Conservation (phyloP, 495 filamentous ascomycete genomes). For the Hypoxylon trugodes region DNA sequence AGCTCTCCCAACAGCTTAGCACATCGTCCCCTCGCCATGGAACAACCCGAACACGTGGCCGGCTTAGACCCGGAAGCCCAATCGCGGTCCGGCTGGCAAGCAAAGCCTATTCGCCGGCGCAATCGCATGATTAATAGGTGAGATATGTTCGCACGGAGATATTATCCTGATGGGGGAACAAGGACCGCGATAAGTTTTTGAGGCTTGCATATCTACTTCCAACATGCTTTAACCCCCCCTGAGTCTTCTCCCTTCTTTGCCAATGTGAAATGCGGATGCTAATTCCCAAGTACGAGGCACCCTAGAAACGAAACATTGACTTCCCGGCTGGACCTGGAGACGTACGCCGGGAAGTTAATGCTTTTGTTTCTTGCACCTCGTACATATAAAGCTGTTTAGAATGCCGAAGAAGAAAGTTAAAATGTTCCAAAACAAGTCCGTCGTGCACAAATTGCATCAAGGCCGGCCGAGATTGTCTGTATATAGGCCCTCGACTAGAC, state of each 20-base stretch:
- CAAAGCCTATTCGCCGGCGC: constrained; percentile 64
- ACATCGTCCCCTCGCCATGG: constrained; percentile 22
- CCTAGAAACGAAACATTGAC: constrained; percentile 28
- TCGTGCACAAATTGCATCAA: constrained; percentile 73
- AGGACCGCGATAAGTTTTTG: background rate
- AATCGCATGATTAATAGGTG: constrained; percentile 70
- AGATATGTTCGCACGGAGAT: constrained; percentile 23
- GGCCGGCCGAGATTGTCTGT: constrained; percentile 69
- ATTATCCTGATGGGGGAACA: background rate
- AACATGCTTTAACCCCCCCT: background rate
- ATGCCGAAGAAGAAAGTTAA: constrained; percentile 80
- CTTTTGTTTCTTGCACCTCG: constrained; percentile 64
- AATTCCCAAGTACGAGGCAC: constrained; percentile 23
- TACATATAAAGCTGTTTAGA: constrained; percentile 49
- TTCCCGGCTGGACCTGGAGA: constrained; percentile 1
- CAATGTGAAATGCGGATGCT: constrained; percentile 12
- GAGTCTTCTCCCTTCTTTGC: constrained; percentile 2
- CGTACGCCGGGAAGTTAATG: constrained; percentile 56
- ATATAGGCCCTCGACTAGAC: constrained; percentile 67
- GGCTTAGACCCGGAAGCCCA: constrained; percentile 36
- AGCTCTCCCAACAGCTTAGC: background rate
- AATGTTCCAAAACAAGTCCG: constrained; percentile 78
- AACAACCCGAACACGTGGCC: constrained; percentile 37
- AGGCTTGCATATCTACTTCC: background rate
- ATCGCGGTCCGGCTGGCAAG: constrained; percentile 33